These are phyloP conservation scores for Leucocoprinus birnbaumii DNA, from an alignment of 768 basidiomycete species.

Conservation along the genomic window DNA sequence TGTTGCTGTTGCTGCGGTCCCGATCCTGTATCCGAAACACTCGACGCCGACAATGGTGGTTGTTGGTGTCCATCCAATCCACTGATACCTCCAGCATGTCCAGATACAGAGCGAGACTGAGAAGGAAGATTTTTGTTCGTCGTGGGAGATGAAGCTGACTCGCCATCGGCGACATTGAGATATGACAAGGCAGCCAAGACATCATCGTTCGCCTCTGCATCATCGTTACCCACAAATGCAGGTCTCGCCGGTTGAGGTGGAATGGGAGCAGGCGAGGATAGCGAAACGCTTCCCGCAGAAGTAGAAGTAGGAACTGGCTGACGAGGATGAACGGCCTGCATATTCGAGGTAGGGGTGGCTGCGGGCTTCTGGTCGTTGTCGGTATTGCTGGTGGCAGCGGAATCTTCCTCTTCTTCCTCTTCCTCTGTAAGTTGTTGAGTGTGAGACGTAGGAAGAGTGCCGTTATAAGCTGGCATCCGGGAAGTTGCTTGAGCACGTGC, in stretches of 20 bases:
- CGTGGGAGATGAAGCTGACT: slow-evolving; percentile 18
- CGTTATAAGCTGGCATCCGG: slow-evolving; percentile 34
- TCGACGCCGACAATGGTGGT: slow-evolving; percentile 4
- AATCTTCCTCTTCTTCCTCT: slow-evolving; percentile 22
- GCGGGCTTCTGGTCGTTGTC: background rate
- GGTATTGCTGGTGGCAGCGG: background rate
- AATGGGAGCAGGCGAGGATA: background rate
- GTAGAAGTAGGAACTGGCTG: background rate
- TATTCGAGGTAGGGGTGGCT: background rate
- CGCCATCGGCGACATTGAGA: slow-evolving; percentile 51
- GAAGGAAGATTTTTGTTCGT: background rate
- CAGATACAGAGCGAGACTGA: no score
- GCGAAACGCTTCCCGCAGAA: background rate
- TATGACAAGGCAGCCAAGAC: slow-evolving; percentile 79
- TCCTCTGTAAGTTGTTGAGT: slow-evolving; percentile 30
- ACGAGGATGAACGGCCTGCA: background rate
- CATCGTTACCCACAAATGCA: slow-evolving; percentile 5
- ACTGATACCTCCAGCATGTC: no score
- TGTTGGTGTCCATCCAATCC: background rate
- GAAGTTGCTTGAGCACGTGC: slow-evolving; percentile 69
- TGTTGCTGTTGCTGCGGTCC: background rate
- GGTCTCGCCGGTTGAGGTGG: background rate
- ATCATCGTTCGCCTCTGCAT: slow-evolving; percentile 59
- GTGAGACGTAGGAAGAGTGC: slow-evolving; percentile 28
- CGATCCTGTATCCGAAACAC: slow-evolving; percentile 1